Evolutionary conservation across 2,329 filamentous ascomycete species (phyloP).

Genomic region (Phaeosphaeria sp.): DNA sequence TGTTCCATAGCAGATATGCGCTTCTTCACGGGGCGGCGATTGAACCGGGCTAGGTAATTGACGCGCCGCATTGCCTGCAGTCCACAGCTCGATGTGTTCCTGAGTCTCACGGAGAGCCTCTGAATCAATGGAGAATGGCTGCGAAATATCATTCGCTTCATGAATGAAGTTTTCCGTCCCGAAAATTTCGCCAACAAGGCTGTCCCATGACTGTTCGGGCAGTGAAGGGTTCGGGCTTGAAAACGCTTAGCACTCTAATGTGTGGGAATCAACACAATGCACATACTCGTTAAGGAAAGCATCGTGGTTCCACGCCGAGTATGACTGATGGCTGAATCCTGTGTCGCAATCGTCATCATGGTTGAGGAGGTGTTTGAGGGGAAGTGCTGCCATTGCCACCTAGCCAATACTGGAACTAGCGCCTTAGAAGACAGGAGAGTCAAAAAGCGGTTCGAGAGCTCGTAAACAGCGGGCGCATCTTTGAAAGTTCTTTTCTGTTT

Average conservation of each 20-base stretch:
- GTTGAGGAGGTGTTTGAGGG: slow-evolving; percentile 33
- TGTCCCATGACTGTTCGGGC: slow-evolving; percentile 20
- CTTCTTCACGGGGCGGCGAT: slow-evolving; percentile 3
- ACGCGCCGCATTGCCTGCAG: slow-evolving; percentile 6
- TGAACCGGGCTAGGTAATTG: neutral
- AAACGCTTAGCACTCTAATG: neutral
- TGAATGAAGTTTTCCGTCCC: slow-evolving; percentile 2
- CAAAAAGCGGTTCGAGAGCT: neutral
- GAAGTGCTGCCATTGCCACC: slow-evolving; percentile 14
- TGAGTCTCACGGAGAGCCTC: slow-evolving; percentile 14
- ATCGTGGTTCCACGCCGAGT: slow-evolving; percentile 13
- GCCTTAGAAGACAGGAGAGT: slow-evolving; percentile 11
- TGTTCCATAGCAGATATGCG: slow-evolving; percentile 32
- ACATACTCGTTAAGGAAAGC: slow-evolving; percentile 16
- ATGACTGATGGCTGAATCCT: slow-evolving; percentile 4
- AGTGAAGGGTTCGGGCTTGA: slow-evolving; percentile 15
- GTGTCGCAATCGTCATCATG: slow-evolving; percentile 14
- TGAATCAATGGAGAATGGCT: slow-evolving; percentile 1
- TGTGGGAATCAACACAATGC: neutral
- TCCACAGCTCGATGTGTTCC: slow-evolving; percentile 25
- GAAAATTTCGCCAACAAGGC: slow-evolving; percentile 16
- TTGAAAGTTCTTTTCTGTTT: neutral
- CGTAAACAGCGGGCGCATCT: neutral
- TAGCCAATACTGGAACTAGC: slow-evolving; percentile 3
- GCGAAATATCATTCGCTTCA: neutral